Percentiles rank a stretch among this genome's conserved stretches.
phyloP scores from a whole-genome alignment of 1,284 basidiomycete genomes.

The Pyrrhoderma lamaoense region DNA sequence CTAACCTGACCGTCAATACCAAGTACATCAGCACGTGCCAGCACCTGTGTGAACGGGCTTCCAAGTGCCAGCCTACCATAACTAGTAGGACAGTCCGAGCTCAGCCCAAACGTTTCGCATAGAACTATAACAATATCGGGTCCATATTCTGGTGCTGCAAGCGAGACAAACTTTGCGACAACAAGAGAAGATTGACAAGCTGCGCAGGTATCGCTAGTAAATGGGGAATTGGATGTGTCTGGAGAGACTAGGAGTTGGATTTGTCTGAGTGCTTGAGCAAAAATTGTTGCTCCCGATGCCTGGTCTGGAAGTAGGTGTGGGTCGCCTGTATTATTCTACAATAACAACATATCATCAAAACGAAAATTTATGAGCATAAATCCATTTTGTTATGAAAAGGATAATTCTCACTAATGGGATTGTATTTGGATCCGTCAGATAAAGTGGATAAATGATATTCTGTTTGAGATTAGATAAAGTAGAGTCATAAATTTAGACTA shows the following conservation, averaged over 20 bases:
- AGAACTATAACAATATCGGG: constrained; percentile 50
- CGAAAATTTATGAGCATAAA: neutral
- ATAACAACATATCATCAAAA: neutral
- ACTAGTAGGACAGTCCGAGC: constrained; percentile 41
- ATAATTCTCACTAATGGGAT: constrained; percentile 7
- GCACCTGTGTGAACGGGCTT: constrained; percentile 56
- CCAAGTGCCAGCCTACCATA: constrained; percentile 47
- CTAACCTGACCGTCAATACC: constrained; percentile 63
- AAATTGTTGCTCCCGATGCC: constrained; percentile 36
- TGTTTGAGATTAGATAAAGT: constrained; percentile 2
- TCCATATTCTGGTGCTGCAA: constrained; percentile 55
- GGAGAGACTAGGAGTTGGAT: constrained; percentile 40
- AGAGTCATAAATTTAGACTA: neutral
- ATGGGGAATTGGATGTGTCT: constrained; percentile 36
- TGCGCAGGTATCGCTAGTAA: constrained; percentile 46
- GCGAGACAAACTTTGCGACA: constrained; percentile 56
- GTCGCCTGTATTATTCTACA: constrained; percentile 47
- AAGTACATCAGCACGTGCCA: constrained; percentile 57
- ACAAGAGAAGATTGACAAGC: constrained; percentile 59
- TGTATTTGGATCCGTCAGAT: constrained; percentile 47
- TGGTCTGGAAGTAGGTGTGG: constrained; percentile 57
- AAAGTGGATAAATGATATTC: constrained; percentile 38
- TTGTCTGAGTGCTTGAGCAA: constrained; percentile 45
- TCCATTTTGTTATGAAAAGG: too few species aligned
- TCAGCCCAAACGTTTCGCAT: constrained; percentile 55